Conservation (phyloP, 768 basidiomycete species). For the Russula griseocarnosa region DNA sequence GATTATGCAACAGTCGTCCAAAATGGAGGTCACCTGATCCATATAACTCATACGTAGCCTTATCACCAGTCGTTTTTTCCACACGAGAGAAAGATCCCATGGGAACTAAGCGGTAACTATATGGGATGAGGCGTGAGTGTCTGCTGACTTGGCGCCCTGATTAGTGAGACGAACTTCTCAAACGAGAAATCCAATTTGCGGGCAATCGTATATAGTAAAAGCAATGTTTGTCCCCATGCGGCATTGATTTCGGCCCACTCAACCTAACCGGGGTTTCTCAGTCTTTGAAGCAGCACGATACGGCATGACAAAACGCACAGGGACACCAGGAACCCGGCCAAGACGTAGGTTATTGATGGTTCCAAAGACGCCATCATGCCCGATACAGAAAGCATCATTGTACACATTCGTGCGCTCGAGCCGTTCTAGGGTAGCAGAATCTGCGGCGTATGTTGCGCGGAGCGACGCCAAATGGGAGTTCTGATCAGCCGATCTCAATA, state of each 20-base stretch:
- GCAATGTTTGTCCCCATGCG: slow-evolving; percentile 94
- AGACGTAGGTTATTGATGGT: slow-evolving; percentile 96
- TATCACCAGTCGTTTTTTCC: slow-evolving; percentile 77
- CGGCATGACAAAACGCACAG: slow-evolving; percentile 46
- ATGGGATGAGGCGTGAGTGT: slow-evolving; percentile 9
- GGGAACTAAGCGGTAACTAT: slow-evolving; percentile 84
- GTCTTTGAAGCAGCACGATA: not conserved
- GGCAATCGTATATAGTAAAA: slow-evolving; percentile 86
- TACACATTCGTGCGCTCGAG: slow-evolving; percentile 91
- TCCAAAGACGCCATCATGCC: slow-evolving; percentile 90
- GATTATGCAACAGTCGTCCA: slow-evolving; percentile 85
- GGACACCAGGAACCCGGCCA: slow-evolving; percentile 79
- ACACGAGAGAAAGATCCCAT: slow-evolving; percentile 95
- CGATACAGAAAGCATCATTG: slow-evolving; percentile 93
- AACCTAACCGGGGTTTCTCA: slow-evolving; percentile 48
- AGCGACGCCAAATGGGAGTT: slow-evolving; percentile 65
- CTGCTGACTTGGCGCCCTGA: slow-evolving; percentile 12
- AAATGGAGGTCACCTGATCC: slow-evolving; percentile 91
- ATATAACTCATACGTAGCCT: slow-evolving; percentile 85
- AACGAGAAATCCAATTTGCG: slow-evolving; percentile 88
- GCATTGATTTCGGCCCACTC: slow-evolving; percentile 99
- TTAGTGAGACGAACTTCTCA: slow-evolving; percentile 55
- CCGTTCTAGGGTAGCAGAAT: slow-evolving; percentile 72
- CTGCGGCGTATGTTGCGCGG: slow-evolving; percentile 73
- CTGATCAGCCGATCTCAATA: slow-evolving; percentile 61